A percentile compares a stretch with the other conserved stretches of the same genome.
These are phyloP conservation scores for Apiospora phragmitis DNA, from an alignment of 2,329 filamentous ascomycete species.

Conservation along the genomic window DNA sequence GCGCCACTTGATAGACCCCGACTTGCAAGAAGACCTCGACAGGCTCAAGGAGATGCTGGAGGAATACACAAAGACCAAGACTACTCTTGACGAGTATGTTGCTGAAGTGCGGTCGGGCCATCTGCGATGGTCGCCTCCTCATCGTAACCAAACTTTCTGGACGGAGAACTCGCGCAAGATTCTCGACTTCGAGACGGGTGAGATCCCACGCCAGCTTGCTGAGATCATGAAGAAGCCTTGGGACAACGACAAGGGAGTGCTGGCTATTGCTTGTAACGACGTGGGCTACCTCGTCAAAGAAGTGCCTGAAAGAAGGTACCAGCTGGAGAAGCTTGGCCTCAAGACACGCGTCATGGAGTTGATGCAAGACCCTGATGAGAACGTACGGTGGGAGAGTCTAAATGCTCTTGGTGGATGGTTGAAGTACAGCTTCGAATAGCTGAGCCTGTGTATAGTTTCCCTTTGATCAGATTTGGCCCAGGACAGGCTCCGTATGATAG, in stretches of 20 bases:
- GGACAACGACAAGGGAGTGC: conserved; percentile 81
- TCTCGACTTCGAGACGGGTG: conserved; percentile 78
- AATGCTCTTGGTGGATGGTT: conserved; percentile 72
- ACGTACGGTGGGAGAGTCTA: conserved; percentile 89
- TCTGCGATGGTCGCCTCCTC: conserved; percentile 88
- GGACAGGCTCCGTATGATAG: background rate
- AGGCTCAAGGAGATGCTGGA: conserved; percentile 63
- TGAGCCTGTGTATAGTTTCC: background rate
- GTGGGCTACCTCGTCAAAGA: conserved; percentile 86
- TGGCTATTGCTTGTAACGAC: conserved; percentile 92
- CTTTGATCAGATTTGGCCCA: background rate
- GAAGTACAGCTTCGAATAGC: conserved; percentile 61
- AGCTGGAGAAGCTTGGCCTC: conserved; percentile 80
- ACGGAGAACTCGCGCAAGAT: conserved; percentile 87
- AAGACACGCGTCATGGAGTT: conserved; percentile 91
- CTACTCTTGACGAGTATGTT: conserved; percentile 85
- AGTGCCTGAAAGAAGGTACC: conserved; percentile 77
- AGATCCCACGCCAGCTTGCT: conserved; percentile 76
- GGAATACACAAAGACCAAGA: conserved; percentile 69
- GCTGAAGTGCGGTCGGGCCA: conserved; percentile 85
- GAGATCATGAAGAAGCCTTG: conserved; percentile 76
- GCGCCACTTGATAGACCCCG: conserved; percentile 64
- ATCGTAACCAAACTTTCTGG: conserved; percentile 87
- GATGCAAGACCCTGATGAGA: conserved; percentile 87
- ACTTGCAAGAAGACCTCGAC: conserved; percentile 63